Evolutionary conservation across 345 rosid species (phyloP).

Genomic region (Ceriops zippeliana): DNA sequence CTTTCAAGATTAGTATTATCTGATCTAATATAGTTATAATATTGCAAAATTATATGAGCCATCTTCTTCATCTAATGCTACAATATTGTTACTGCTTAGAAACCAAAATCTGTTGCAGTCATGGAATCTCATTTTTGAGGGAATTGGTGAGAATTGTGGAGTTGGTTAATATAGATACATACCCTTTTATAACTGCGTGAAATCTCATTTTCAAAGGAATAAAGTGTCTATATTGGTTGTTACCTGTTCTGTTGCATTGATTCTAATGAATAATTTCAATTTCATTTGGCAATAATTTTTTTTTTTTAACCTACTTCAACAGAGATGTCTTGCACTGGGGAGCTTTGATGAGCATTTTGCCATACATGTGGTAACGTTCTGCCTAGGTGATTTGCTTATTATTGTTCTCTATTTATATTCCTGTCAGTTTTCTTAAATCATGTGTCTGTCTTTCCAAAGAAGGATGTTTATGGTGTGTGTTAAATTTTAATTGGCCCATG

Average conservation of each 20-base stretch:
- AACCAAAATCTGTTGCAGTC: too few relatives aligned
- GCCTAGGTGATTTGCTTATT: not conserved
- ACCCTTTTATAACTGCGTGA: not conserved
- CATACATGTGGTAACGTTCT: constrained; percentile 70
- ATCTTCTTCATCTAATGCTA: not conserved
- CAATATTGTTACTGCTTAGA: too few relatives aligned
- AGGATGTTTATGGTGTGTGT: not conserved
- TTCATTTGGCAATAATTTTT: constrained; percentile 11
- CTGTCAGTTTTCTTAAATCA: not conserved
- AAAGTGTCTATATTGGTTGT: not conserved
- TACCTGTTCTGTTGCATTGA: not conserved
- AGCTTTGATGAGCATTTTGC: constrained; percentile 83
- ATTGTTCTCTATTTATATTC: not conserved
- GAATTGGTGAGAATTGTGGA: not conserved
- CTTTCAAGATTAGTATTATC: not conserved
- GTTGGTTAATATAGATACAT: not conserved
- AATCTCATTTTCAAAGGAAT: not conserved
- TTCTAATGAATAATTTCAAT: not conserved
- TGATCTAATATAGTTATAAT: not conserved
- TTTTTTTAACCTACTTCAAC: constrained; percentile 17
- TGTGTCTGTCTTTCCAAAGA: not conserved
- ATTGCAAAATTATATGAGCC: not conserved
- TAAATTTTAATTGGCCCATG: not conserved
- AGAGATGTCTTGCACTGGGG: constrained; percentile 88
- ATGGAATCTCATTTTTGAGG: not conserved